Percentiles rank a stretch among this genome's conserved stretches.
phyloP scores from a whole-genome alignment of 2,329 filamentous ascomycete species.

The Aspergillus piperis region DNA sequence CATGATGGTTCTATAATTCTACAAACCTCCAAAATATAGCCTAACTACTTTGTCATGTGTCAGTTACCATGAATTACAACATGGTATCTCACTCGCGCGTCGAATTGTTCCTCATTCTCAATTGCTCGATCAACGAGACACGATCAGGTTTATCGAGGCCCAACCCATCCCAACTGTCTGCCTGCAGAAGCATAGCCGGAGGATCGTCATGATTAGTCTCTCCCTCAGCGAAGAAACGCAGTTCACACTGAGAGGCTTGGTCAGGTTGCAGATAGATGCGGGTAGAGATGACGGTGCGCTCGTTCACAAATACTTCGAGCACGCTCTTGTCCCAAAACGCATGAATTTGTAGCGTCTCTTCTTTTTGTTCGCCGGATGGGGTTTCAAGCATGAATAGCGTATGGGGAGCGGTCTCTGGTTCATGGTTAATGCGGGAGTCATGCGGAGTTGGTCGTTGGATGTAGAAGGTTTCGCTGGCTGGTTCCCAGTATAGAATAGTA shows the following conservation, averaged over 20 bases:
- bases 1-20: too few relatives aligned
- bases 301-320: conserved; percentile 51
- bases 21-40: too few relatives aligned
- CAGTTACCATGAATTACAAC: too few relatives aligned
- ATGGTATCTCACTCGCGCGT: not conserved
- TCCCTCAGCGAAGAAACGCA: conserved; percentile 28
- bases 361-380: conserved; percentile 18
- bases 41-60: too few relatives aligned
- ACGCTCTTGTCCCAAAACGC: conserved; percentile 47
- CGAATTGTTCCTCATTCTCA: not conserved
- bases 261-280: conserved; percentile 33
- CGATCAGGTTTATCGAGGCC: not conserved
- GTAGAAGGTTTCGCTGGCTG: conserved; percentile 42
- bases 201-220: not conserved
- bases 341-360: conserved; percentile 44
- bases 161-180: conserved; percentile 30
- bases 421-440: conserved; percentile 40
- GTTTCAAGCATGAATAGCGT: conserved; percentile 47
- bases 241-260: conserved; percentile 10
- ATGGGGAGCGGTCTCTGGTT: conserved; percentile 43
- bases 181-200: conserved; percentile 19
- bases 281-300: conserved; percentile 45
- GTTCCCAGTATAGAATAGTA: conserved; percentile 46
- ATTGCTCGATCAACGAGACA: not conserved
- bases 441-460: conserved; percentile 38